Evolutionary conservation across 352 stramenopile genomes (phyloP), one percentile per base, ranked within the genome.

Genomic region (Blastocystis sp.): DNA sequence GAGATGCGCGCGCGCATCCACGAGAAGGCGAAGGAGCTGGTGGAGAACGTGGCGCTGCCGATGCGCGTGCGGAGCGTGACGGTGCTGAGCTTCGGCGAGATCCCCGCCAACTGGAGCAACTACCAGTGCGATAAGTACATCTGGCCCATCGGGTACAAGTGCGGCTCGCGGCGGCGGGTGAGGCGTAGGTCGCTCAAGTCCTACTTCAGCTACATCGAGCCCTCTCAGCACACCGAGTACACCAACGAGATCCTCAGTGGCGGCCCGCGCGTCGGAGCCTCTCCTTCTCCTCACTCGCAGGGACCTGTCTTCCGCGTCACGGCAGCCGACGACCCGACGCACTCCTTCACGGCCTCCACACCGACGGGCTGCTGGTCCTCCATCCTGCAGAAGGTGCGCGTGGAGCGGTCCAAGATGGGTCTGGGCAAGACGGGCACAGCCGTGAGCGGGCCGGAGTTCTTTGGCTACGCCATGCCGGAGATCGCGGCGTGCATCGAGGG

Each of bases 81-180:
- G 14, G 38, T 87, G 21, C 62, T 40, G 19, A 52, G 23, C 17
- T 62, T 87, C 17, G 77, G 77, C 23, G 40, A 2, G 17, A 78
- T 87, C 7, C 28, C 34, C 34, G 71, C 77, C 9, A 79, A 78
- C 0, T 76, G 61, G 59, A n/a, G 23, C 0, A 45, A 3, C 21
- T 87, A 87, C 41, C 77, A 87, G 34, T 59, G 34, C 17, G 77
- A 87, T 1, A 87, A 87, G 28, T 87, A 87, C 56, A 87, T 87
- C 52, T 87, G 77, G 77, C 77, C 77, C 0, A 59, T 87, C 41
- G 77, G 77, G 23, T 87, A 71, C 52, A 79, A 78, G 77, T 87
- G 52, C 11, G 17, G 38, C 38, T 48, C 2, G 41, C 4, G 45
- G 1, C 14, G 1, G 17, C 2, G 19, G 45, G 21, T 87, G 14